Evolutionary conservation across 1,139 yeast genomes (phyloP), one percentile per base, ranked within the genome.

Genomic region (Meyerozyma athensensis): DNA sequence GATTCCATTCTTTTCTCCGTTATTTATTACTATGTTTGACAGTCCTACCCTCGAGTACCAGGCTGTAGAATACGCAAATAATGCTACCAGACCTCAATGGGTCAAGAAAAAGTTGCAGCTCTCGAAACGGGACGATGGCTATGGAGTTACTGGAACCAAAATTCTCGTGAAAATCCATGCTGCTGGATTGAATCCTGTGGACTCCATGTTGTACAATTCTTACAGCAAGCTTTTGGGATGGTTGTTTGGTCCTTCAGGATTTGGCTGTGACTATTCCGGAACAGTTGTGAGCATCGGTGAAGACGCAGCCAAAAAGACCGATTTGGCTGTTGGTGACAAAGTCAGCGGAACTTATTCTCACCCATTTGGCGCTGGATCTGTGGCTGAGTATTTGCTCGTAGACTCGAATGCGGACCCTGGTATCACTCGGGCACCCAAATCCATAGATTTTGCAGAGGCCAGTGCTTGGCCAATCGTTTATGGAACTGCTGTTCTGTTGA

Each of bases 231-330:
- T 26, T 10, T 6, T 26, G 2, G 30, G 30, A 26, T 26, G 9
- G n/a, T 16, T 26, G 16, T 64, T 40, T 49, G 58, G 54, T 2
- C 67, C 65, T 26, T 73, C 76, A 39, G 87, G 86, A 7, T 51
- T 81, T 21, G 90, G 92, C 4, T 65, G 77, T 42, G 96, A 86
- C 50, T 85, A 74, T 49, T 59, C 83, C 9, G 96, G 96, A 26
- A 63, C 64, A 1, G 67, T 86, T 24, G 72, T 71, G 2, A 69
- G 77, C 26, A 77, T 81, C 35, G 94, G 95, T 7, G 55, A 58
- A 1, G 53, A 57, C 5, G 58, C 73, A 8, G 50, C 51, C 3
- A 44, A 44, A 4, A 50, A 50, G 17, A 47, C 51, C 3, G 53
- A 59, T 9, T 72, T 74, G 56, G 58, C 63, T 20, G 72, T 61